These are phyloP conservation scores for Blechomonas ayalai DNA, from an alignment of 208 protist genomes.

Conservation along the genomic window DNA sequence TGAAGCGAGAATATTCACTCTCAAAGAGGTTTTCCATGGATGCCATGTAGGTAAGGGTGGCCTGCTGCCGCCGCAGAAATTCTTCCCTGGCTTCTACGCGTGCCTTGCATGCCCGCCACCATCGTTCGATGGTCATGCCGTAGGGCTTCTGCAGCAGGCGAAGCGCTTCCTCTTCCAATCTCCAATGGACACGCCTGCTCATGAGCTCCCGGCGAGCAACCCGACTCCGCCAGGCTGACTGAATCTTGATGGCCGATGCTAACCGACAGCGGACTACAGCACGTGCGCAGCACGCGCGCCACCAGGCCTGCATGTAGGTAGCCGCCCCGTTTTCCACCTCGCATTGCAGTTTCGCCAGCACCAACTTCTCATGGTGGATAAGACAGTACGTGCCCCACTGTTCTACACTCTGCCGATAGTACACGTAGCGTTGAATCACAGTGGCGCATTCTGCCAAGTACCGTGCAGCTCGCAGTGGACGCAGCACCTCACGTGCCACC, in stretches of 20 bases:
- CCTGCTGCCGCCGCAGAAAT: conserved; percentile 11
- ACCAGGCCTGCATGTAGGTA: conserved; percentile 35
- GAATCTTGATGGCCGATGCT: conserved; percentile 9
- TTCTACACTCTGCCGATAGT: conserved; percentile 25
- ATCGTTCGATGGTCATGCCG: conserved; percentile 23
- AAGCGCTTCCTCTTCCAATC: conserved; percentile 19
- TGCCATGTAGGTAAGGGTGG: conserved; percentile 20
- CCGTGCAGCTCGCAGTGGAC: conserved; percentile 13
- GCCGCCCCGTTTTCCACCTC: conserved; percentile 14
- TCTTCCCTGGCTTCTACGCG: conserved; percentile 5
- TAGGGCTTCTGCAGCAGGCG: neutral
- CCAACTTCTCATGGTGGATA: conserved; percentile 3
- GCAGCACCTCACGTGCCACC: conserved; percentile 10
- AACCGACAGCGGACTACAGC: neutral
- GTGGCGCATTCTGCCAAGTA: conserved; percentile 8
- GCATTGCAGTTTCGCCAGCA: conserved; percentile 8
- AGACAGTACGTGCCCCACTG: conserved; percentile 20
- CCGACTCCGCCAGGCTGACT: conserved; percentile 18
- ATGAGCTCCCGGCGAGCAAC: conserved; percentile 15
- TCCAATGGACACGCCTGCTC: conserved; percentile 14
- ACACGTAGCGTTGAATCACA: conserved; percentile 31
- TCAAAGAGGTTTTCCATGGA: conserved; percentile 17
- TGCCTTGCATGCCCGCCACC: conserved; percentile 22
- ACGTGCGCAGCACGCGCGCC: conserved; percentile 32
- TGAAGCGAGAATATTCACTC: conserved; percentile 8